Conservation (phyloP, 1,284 basidiomycete genomes). For the Phellopilus nigrolimitatus region DNA sequence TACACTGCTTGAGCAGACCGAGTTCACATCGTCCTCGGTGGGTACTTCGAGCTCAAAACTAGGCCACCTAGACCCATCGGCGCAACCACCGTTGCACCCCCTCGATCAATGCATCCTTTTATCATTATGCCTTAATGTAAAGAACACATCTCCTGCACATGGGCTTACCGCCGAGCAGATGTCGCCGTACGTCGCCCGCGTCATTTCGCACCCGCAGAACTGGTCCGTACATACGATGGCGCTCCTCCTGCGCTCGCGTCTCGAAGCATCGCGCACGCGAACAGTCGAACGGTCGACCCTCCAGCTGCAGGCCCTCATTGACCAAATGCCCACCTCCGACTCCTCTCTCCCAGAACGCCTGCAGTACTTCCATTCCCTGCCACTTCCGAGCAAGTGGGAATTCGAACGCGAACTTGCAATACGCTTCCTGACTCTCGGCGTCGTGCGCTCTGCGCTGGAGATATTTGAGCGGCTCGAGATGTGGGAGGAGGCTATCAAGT, state of each 20-base stretch:
- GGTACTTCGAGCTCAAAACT: slow-evolving; percentile 41
- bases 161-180: slow-evolving; percentile 89
- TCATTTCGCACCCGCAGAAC: slow-evolving; percentile 82
- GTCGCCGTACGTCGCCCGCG: slow-evolving; percentile 82
- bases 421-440: slow-evolving; percentile 79
- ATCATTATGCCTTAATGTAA: slow-evolving; percentile 84
- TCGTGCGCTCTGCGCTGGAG: slow-evolving; percentile 81
- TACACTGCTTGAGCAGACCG: slow-evolving; percentile 90
- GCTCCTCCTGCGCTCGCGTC: slow-evolving; percentile 82
- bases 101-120: slow-evolving; percentile 90
- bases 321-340: slow-evolving; percentile 90
- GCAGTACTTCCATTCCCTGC: slow-evolving; percentile 72
- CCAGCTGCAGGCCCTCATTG: slow-evolving; percentile 89
- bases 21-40: slow-evolving; percentile 73
- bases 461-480: slow-evolving; percentile 92
- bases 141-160: slow-evolving; percentile 81
- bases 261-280: slow-evolving; percentile 81
- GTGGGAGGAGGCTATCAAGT: slow-evolving; percentile 94
- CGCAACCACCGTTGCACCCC: slow-evolving; percentile 84
- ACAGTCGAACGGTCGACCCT: slow-evolving; percentile 87
- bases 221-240: slow-evolving; percentile 96
- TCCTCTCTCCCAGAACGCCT: slow-evolving; percentile 68
- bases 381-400: slow-evolving; percentile 86
- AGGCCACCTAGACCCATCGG: slow-evolving; percentile 70
- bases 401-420: slow-evolving; percentile 84